Evolutionary conservation across 768 basidiomycete genomes (phyloP).

Genomic region (Phaffia australis): DNA sequence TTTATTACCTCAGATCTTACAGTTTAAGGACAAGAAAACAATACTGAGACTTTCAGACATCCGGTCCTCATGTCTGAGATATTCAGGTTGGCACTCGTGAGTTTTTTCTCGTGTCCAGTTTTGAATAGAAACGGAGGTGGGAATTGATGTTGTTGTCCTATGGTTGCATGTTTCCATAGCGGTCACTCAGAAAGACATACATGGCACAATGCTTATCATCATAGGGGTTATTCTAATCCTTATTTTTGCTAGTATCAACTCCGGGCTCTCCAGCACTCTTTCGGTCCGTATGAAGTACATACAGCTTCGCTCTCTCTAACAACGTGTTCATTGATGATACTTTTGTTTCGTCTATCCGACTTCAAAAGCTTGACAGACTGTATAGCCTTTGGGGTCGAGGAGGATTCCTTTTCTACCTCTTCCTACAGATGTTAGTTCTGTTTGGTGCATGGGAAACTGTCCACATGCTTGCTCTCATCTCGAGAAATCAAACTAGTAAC

Average conservation of each 20-base stretch:
- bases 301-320: background rate
- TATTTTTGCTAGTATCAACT: slow-evolving; percentile 20
- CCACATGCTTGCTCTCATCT: slow-evolving; percentile 3
- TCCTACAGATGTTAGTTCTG: slow-evolving; percentile 8
- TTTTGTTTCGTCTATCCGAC: background rate
- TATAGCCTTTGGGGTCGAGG: slow-evolving; percentile 11
- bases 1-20: no score
- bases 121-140: background rate
- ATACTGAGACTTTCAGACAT: background rate
- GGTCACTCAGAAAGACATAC: slow-evolving; percentile 11
- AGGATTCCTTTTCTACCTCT: slow-evolving; percentile 18
- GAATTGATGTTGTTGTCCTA: background rate
- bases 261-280: slow-evolving; percentile 20
- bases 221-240: slow-evolving; percentile 22
- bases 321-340: no score
- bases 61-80: background rate
- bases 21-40: background rate
- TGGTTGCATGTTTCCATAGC: background rate
- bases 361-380: slow-evolving; percentile 13
- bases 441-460: slow-evolving; percentile 7
- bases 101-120: background rate
- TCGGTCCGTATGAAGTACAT: background rate
- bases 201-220: slow-evolving; percentile 19
- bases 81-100: slow-evolving; percentile 19
- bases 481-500: background rate